Percentiles rank a stretch among this genome's conserved stretches.
phyloP scores from a whole-genome alignment of 2,329 filamentous ascomycete species.

The Penicillium sp. region DNA sequence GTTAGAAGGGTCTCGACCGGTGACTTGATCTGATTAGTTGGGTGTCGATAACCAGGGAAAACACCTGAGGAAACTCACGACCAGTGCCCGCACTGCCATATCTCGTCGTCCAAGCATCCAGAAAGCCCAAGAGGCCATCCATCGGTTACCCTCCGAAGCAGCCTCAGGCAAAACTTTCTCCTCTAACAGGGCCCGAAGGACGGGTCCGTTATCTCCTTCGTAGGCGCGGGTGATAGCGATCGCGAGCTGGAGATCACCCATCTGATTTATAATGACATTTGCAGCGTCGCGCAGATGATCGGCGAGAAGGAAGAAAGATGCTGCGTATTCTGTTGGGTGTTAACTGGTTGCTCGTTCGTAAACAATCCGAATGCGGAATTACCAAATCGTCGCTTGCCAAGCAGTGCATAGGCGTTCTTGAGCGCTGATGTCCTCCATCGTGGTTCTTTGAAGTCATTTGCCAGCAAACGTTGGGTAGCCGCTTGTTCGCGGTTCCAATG shows the following conservation, averaged over 20 bases:
- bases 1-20: conserved; percentile 70
- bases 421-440: conserved; percentile 86
- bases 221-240: conserved; percentile 85
- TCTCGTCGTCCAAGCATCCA: conserved; percentile 83
- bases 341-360: conserved; percentile 1
- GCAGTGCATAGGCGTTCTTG: conserved; percentile 93
- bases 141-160: conserved; percentile 78
- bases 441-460: conserved; percentile 85
- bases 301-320: conserved; percentile 90
- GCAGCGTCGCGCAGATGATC: conserved; percentile 82
- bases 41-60: background rate
- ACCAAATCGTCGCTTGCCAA: conserved; percentile 88
- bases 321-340: conserved; percentile 72
- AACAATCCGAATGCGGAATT: conserved; percentile 4
- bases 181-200: conserved; percentile 70
- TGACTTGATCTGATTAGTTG: conserved; percentile 51
- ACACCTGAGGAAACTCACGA: conserved; percentile 54
- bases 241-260: conserved; percentile 85
- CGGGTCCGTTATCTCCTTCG: conserved; percentile 75
- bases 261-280: conserved; percentile 79
- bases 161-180: conserved; percentile 78
- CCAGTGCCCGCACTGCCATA: conserved; percentile 78
- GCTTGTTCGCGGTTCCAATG: conserved; percentile 82
- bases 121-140: conserved; percentile 94
- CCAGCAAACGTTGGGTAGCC: conserved; percentile 73